phyloP scores from a whole-genome alignment of 495 filamentous ascomycete genomes.

The Zalerion maritima region DNA sequence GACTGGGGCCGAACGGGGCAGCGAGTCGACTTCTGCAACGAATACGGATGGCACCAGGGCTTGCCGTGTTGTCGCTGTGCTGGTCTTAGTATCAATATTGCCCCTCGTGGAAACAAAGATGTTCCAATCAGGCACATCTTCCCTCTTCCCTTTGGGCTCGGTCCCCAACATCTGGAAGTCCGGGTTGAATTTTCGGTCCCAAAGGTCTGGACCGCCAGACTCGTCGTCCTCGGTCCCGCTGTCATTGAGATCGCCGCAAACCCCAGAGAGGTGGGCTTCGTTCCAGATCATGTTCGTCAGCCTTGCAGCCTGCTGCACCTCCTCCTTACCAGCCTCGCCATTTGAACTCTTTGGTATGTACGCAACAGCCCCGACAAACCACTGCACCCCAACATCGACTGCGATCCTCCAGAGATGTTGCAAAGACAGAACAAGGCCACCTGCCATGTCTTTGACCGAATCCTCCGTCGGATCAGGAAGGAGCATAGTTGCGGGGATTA shows the following conservation, averaged over 20 bases:
- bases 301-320: constrained; percentile 5
- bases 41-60: constrained; percentile 45
- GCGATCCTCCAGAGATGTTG: constrained; percentile 90
- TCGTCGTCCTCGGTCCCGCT: constrained; percentile 24
- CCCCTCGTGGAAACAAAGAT: too few species aligned
- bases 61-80: constrained; percentile 2
- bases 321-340: background rate
- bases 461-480: constrained; percentile 15
- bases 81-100: constrained; percentile 5
- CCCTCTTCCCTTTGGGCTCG: constrained; percentile 21
- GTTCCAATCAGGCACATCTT: constrained; percentile 16
- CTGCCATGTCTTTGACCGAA: constrained; percentile 14
- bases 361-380: constrained; percentile 59
- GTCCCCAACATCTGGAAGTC: constrained; percentile 17
- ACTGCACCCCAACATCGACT: constrained; percentile 49
- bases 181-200: constrained; percentile 51
- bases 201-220: constrained; percentile 49
- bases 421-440: constrained; percentile 39
- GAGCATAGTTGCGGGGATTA: constrained; percentile 73
- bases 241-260: constrained; percentile 4
- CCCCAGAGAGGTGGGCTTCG: constrained; percentile 16
- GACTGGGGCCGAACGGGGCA: constrained; percentile 53
- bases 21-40: constrained; percentile 52
- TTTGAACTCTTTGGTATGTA: constrained; percentile 38
- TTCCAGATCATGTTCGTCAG: constrained; percentile 21